Base-by-base conservation (phyloP, 192 early-diverging fungal genomes). In the Geranomyces variabilis region DNA sequence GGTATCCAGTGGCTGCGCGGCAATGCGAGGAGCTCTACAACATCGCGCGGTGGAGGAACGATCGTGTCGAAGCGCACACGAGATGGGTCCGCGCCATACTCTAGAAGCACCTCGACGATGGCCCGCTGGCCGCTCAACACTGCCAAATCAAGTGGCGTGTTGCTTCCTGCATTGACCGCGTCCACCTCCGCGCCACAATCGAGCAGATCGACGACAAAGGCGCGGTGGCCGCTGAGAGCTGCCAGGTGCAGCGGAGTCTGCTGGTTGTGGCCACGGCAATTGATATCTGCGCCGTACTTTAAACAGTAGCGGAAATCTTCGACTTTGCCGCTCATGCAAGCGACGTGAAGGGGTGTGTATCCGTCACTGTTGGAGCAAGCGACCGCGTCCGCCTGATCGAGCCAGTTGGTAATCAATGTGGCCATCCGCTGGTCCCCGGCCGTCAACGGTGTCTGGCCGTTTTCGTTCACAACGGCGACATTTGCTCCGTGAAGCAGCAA, bases 171-270 rank as follows among this genome's bases (percentile, higher is more conserved):
- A 4, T 70, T 65, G 17, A n/a, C 30, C 3, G 74, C 57, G 71
- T 87, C 68, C 1, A 88, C 75, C 14, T 78, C 64, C 12, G 83
- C 80, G 24, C 87, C 87, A 74, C 79, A 73, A 17, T 41, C 22
- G 19, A 84, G 77, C 43, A 88, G 66, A 26, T 77, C 63, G 14
- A 68, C 69, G 5, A 79, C 80, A 56, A 72, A 44, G 28, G 56
- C 56, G 2, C 44, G 31, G 55, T 68, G 74, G 1, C 84, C 84
- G 31, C 76, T 49, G 13, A 75, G 34, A 48, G 65, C 72, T 9
- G 82, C 84, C 29, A 83, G 77, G 66, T 87, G 86, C 19, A 88
- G 66, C 30, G 87, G 80, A 13, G 83, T 80, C 79, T 75, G 82
- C 14, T 78, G 81, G 6, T 70, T 64, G 63, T 78, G 62, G 63